These are phyloP conservation scores for Strobilomyces echinocephalus DNA, from an alignment of 768 basidiomycete genomes.

Conservation along the genomic window DNA sequence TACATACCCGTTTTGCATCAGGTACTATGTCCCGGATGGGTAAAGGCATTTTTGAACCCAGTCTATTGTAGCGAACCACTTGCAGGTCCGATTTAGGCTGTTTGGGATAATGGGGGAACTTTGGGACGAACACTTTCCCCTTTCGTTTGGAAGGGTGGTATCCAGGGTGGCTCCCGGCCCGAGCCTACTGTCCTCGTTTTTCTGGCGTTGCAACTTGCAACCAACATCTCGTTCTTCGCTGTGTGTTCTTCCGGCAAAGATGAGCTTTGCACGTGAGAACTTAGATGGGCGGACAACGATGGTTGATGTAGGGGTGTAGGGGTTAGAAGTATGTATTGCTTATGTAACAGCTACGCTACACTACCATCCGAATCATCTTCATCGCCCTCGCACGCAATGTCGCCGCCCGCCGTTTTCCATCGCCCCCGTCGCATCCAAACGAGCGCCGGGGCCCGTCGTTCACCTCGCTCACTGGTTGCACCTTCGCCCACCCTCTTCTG, in stretches of 20 bases:
- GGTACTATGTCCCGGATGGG: too few relatives aligned
- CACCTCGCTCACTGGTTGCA: too few relatives aligned
- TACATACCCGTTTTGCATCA: constrained; percentile 16
- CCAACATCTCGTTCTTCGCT: constrained; percentile 5
- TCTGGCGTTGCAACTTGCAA: constrained; percentile 19
- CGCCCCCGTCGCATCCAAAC: too few relatives aligned
- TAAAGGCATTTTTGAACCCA: constrained; percentile 19
- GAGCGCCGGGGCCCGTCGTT: too few relatives aligned
- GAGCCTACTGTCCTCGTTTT: constrained; percentile 27
- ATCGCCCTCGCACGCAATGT: too few relatives aligned
- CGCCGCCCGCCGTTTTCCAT: too few relatives aligned
- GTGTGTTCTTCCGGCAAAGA: constrained; percentile 3
- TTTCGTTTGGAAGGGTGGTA: constrained; percentile 6
- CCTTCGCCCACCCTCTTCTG: too few relatives aligned
- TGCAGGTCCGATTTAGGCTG: constrained; percentile 25
- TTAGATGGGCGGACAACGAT: too few relatives aligned
- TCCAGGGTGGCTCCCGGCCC: constrained; percentile 12
- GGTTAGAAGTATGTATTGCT: too few relatives aligned
- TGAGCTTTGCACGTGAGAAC: constrained; percentile 7
- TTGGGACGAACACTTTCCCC: constrained; percentile 17
- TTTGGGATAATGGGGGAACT: constrained; percentile 18
- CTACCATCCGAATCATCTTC: too few relatives aligned
- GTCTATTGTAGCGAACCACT: constrained; percentile 3
- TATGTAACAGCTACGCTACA: too few relatives aligned
- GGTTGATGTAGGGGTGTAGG: too few relatives aligned